Base-by-base conservation (phyloP, 164 flowering plant genomes). In the Vitis riparia region DNA sequence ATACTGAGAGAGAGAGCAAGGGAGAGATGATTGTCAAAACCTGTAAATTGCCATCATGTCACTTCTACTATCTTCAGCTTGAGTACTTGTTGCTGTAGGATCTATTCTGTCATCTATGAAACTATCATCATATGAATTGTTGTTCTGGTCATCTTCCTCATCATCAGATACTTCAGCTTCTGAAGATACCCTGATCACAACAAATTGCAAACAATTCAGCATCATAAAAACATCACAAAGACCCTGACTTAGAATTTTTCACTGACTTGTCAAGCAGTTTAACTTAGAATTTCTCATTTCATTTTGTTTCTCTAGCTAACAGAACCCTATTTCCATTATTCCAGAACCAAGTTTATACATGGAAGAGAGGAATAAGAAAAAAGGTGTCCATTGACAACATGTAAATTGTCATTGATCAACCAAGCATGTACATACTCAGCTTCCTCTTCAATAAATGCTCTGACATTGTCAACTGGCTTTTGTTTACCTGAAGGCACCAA, bases 41-140 rank as follows among this genome's bases (percentile, higher is more conserved):
- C 98, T 94, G 87, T 94, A 94, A 69, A 92, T 71, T 63, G 92
- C 91, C 94, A 94, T 87, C 97, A 92, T 94, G 82, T 90, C 96
- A 70, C 67, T 19, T 68, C 73, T 72, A 71, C 77, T 56, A 66
- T 69, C 73, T 76, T 77, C 92, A 75, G 86, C 74, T 73, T 80
- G 90, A 69, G 86, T 79, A 75, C 65, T 73, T 63, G 82, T 72
- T 17, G 73, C 70, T 59, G 90, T 81, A 58, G 85, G 76, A 72
- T 79, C 79, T 55, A 75, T 66, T 71, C 85, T 73, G 71, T 94
- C 97, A 80, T 94, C 97, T 62, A 94, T 91, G 83, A 94, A 94
- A 79, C 97, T 92, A 72, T 84, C 87, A 66, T 85, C 91, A 73
- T 65, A 83, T 51, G 92, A 80, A 65, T 78, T 68, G 19, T 75